Evolutionary conservation across 352 stramenopile species (phyloP), one percentile per base, ranked within the genome.

Genomic region (Pythium aquatile): DNA sequence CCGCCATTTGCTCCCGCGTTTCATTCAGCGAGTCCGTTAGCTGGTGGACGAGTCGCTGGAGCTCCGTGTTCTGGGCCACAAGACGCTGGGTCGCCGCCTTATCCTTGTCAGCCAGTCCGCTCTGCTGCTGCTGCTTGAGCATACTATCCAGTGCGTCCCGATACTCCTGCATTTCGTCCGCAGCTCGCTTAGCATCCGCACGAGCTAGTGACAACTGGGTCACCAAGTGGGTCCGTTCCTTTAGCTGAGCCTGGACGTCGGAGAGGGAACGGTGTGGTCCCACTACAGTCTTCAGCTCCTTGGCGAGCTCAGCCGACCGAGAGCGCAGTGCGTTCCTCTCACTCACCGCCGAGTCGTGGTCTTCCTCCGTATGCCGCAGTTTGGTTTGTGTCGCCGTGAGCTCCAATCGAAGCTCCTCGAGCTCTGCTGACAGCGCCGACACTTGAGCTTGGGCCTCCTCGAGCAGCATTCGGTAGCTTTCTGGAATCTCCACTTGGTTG

Each of bases 1-100:
- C 81, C n/a, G 69, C 64, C 44, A 91, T 65, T 65, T 94, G 85
- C 59, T 91, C 82, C n/a, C 75, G 77, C 0, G 77, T 75, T 39
- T 91, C 84, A 46, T 80, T 81, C 16, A 94, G 65, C 11, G 80
- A 84, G 63, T 93, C 82, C 3, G 81, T 88, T 11, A 93, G 67
- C 63, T 93, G 76, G 32, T 91, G 74, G n/a, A 94, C 74, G 17
- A 85, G 78, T 5, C 81, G 78, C 65, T 91, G 80, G 5, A 94
- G 63, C 53, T 90, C 81, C 1, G 79, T 28, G 39, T 93, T 91
- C 51, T 93, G 81, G 52, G 70, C 77, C 48, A 77, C 63, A 13
- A 92, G 63, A 26, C 82, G 79, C 58, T 89, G 78, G 9, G 77
- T 76, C 32, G 48, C 58, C n/a, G 62, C 78, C 49, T 86, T 89